Percentiles rank a stretch among this genome's conserved stretches.
Conservation (phyloP, 352 stramenopile species). For the Phytophthora podocarpi region DNA sequence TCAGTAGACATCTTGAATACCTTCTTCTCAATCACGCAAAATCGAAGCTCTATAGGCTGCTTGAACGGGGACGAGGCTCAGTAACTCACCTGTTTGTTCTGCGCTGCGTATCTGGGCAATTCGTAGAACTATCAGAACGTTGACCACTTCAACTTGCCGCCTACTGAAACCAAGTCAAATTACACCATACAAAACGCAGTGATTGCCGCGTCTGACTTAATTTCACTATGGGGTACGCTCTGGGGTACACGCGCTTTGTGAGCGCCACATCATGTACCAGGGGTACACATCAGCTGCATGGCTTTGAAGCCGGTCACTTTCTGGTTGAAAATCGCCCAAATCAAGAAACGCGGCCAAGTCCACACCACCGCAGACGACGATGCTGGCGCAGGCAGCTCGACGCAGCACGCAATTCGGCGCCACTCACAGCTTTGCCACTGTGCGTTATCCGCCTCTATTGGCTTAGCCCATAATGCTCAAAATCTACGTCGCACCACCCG, state of each 20-base stretch:
- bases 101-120: too few relatives aligned
- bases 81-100: too few relatives aligned
- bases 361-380: conserved; percentile 27
- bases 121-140: too few relatives aligned
- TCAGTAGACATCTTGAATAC: too few relatives aligned
- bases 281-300: conserved; percentile 23
- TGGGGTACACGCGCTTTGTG: conserved; percentile 2
- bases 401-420: conserved; percentile 25
- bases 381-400: conserved; percentile 41
- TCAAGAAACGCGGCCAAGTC: conserved; percentile 24
- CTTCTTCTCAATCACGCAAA: neutral
- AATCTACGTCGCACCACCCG: conserved; percentile 10
- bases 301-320: conserved; percentile 46
- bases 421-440: conserved; percentile 25
- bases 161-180: conserved; percentile 5
- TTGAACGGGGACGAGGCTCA: too few relatives aligned
- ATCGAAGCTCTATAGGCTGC: neutral
- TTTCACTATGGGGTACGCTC: conserved; percentile 14
- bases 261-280: conserved; percentile 8
- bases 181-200: too few relatives aligned
- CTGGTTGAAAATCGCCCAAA: conserved; percentile 29
- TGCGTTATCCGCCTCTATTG: conserved; percentile 14
- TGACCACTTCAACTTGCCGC: conserved; percentile 5
- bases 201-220: too few relatives aligned
- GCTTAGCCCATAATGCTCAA: neutral